phyloP scores from a whole-genome alignment of 192 early-diverging fungal genomes.

The Umbelopsis sp. region DNA sequence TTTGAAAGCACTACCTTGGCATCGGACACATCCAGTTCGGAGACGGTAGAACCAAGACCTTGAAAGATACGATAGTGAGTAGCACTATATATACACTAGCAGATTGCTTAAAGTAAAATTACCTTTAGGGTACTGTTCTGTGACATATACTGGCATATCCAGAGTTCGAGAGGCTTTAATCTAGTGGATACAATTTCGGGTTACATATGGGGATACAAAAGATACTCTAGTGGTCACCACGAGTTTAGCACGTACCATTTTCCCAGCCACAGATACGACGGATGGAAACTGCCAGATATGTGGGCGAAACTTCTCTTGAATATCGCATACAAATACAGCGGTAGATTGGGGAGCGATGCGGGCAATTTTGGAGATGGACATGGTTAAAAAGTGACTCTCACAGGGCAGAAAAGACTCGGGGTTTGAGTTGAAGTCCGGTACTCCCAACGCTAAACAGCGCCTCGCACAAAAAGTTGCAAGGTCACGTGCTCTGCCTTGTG shows the following conservation, averaged over 20 bases:
- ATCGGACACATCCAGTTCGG: slow-evolving; percentile 71
- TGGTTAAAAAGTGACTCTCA: slow-evolving; percentile 15
- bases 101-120: background rate
- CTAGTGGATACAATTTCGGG: slow-evolving; percentile 38
- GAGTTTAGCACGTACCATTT: slow-evolving; percentile 66
- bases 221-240: background rate
- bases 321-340: slow-evolving; percentile 92
- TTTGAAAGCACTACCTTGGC: slow-evolving; percentile 68
- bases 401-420: background rate
- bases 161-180: slow-evolving; percentile 72
- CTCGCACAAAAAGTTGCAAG: too few relatives aligned
- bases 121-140: slow-evolving; percentile 86
- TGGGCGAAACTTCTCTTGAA: slow-evolving; percentile 81
- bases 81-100: background rate
- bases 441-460: background rate
- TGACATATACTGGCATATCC: slow-evolving; percentile 84
- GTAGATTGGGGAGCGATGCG: slow-evolving; percentile 60
- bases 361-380: slow-evolving; percentile 49
- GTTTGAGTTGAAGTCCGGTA: too few relatives aligned
- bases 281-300: slow-evolving; percentile 83
- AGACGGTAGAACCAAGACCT: slow-evolving; percentile 76
- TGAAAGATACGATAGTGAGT: background rate
- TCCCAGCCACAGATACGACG: slow-evolving; percentile 79
- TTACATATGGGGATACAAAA: background rate
- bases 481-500: too few relatives aligned